phyloP scores from a whole-genome alignment of 192 early-diverging fungal genomes.

The Coemansia sp. region DNA sequence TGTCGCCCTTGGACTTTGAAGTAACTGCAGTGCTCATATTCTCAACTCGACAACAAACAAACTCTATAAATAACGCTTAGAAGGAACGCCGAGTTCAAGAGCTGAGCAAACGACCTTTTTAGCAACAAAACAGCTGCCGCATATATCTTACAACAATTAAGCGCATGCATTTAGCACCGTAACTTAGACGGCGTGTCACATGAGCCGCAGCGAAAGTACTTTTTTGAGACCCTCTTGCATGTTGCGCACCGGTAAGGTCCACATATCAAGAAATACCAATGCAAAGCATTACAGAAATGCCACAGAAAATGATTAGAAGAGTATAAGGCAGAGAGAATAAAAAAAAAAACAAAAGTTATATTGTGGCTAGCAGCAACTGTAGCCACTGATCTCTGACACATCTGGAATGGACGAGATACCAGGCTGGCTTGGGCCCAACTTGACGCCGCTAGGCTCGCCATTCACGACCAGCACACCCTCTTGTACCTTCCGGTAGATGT shows the following conservation, averaged over 20 bases:
- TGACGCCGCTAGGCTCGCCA: slow-evolving; percentile 64
- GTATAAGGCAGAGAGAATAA: not conserved
- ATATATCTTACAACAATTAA: not conserved
- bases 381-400: slow-evolving; percentile 44
- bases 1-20: slow-evolving; percentile 51
- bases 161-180: not conserved
- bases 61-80: not conserved
- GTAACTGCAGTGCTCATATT: slow-evolving; percentile 51
- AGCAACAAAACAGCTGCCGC: not conserved
- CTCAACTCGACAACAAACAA: not conserved
- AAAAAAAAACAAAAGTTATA: not conserved
- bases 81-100: not conserved
- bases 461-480: slow-evolving; percentile 69
- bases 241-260: no score
- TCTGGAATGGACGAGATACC: slow-evolving; percentile 62
- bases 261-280: not conserved
- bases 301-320: not conserved
- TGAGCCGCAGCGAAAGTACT: not conserved
- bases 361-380: slow-evolving; percentile 29
- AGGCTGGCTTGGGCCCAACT: slow-evolving; percentile 63
- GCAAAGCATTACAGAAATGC: not conserved
- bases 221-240: no score
- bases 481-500: slow-evolving; percentile 80
- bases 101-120: not conserved
- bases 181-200: not conserved